phyloP scores from a whole-genome alignment of 2,329 filamentous ascomycete genomes.

The Pestalotiopsis sp. region DNA sequence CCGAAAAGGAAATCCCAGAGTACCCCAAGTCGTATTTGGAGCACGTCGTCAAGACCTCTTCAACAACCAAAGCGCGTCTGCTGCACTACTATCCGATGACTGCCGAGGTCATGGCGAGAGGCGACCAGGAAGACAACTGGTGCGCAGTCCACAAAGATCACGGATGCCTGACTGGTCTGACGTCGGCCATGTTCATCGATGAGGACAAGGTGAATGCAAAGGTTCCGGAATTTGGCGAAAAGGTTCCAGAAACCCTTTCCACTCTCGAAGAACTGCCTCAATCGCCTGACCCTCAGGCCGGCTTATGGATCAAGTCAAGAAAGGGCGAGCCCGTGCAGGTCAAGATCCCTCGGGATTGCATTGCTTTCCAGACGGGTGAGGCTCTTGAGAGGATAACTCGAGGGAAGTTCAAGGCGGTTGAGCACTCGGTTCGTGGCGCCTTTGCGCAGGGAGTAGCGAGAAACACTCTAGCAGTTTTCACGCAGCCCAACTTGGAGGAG shows the following conservation, averaged over 20 bases:
- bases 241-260: slow-evolving; percentile 36
- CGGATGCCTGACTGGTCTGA: slow-evolving; percentile 90
- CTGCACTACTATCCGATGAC: slow-evolving; percentile 87
- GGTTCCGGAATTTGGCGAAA: slow-evolving; percentile 37
- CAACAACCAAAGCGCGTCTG: slow-evolving; percentile 87
- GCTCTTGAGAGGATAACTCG: slow-evolving; percentile 86
- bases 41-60: slow-evolving; percentile 81
- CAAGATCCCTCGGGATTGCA: slow-evolving; percentile 84
- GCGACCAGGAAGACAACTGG: slow-evolving; percentile 79
- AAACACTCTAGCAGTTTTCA: slow-evolving; percentile 95
- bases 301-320: slow-evolving; percentile 92
- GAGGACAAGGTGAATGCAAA: slow-evolving; percentile 53
- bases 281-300: slow-evolving; percentile 82
- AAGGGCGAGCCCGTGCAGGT: slow-evolving; percentile 85
- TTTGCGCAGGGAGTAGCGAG: slow-evolving; percentile 65
- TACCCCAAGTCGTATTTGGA: slow-evolving; percentile 83
- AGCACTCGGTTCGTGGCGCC: slow-evolving; percentile 89
- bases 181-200: slow-evolving; percentile 94
- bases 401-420: slow-evolving; percentile 92
- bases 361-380: slow-evolving; percentile 96
- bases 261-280: slow-evolving; percentile 70
- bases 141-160: slow-evolving; percentile 91
- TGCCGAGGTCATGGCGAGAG: slow-evolving; percentile 33
- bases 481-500: slow-evolving; percentile 89
- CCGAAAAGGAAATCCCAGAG: slow-evolving; percentile 72